Evolutionary conservation across 352 stramenopile genomes (phyloP).

Genomic region (Phytophthora macrochlamydospora): DNA sequence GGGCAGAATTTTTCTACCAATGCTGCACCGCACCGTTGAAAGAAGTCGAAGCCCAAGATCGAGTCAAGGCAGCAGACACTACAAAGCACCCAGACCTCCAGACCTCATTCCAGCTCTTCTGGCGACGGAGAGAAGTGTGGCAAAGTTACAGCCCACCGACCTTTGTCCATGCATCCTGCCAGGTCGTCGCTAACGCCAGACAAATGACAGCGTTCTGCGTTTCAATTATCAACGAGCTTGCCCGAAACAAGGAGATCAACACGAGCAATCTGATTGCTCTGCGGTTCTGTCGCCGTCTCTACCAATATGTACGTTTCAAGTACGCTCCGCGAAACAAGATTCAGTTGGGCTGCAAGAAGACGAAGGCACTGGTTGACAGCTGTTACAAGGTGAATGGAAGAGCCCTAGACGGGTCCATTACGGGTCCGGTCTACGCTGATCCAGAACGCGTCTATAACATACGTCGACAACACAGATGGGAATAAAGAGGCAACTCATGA

Average conservation of each 20-base stretch:
- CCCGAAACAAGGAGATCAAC: neutral
- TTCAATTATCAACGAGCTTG: neutral
- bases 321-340: conserved; percentile 1
- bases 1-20: neutral
- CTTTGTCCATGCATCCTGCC: neutral
- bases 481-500: too few relatives aligned
- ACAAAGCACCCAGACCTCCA: too few relatives aligned
- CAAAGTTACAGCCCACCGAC: neutral
- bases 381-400: conserved; percentile 7
- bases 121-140: too few relatives aligned
- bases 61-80: too few relatives aligned
- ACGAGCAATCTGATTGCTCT: conserved; percentile 6
- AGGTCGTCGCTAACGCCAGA: too few relatives aligned
- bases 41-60: too few relatives aligned
- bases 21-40: neutral
- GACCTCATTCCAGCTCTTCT: too few relatives aligned
- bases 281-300: conserved; percentile 14
- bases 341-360: neutral
- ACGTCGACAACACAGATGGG: too few relatives aligned
- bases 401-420: too few relatives aligned
- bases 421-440: too few relatives aligned
- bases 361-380: neutral
- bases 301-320: conserved; percentile 6
- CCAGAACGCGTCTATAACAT: too few relatives aligned
- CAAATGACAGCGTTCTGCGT: neutral